A percentile compares a stretch with the other conserved stretches of the same genome.
phyloP scores from a whole-genome alignment of 345 rosid species.

The Eucalyptus polybractea region DNA sequence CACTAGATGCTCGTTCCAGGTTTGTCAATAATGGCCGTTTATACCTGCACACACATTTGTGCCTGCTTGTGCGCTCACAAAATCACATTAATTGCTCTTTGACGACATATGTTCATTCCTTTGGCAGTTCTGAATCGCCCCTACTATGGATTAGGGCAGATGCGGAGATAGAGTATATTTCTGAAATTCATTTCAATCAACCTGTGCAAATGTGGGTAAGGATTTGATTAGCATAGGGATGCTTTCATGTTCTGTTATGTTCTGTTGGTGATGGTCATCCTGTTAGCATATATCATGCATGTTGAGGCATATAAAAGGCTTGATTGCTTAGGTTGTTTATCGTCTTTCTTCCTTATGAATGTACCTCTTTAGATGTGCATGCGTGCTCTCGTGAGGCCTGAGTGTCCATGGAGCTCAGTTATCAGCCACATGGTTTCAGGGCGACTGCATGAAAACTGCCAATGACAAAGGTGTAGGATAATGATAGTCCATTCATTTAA shows the following conservation, averaged over 20 bases:
- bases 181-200: conserved; percentile 94
- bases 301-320: background rate
- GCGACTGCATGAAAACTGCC: background rate
- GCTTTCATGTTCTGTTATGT: background rate
- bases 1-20: conserved; percentile 70
- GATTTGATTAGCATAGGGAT: background rate
- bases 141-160: conserved; percentile 94
- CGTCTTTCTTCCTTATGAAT: background rate
- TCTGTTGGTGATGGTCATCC: background rate
- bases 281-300: background rate
- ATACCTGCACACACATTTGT: background rate
- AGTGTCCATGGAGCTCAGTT: background rate
- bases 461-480: background rate
- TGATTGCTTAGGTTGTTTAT: background rate
- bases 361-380: background rate
- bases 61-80: background rate
- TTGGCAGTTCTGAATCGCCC: conserved; percentile 83
- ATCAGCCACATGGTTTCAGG: background rate
- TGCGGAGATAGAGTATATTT: conserved; percentile 97
- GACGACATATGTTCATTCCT: background rate
- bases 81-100: background rate
- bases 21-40: conserved; percentile 5
- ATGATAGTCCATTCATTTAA: background rate
- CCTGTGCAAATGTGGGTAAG: conserved; percentile 99
- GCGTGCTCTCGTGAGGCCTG: background rate